Conservation (phyloP, 805 yeast species). For the Sugiyamaella smithiae region DNA sequence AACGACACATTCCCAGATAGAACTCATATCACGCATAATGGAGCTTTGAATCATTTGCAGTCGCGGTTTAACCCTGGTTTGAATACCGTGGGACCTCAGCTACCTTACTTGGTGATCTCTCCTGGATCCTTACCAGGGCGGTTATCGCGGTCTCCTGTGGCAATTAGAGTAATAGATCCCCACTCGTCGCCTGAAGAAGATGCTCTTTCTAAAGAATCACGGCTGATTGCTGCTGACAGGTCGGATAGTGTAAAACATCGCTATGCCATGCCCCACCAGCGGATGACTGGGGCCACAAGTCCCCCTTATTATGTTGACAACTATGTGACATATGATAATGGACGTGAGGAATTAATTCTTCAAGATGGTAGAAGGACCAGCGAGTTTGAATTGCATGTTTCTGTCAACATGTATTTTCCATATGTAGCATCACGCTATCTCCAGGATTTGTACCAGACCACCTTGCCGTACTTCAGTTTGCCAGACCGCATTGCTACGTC, state of each 20-base stretch:
- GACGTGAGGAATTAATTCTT: not conserved
- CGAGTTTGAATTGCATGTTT: conserved; percentile 7
- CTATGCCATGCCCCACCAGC: conserved; percentile 1
- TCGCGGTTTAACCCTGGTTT: too few relatives aligned
- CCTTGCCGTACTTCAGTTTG: not conserved
- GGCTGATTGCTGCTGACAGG: not conserved
- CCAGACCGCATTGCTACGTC: not conserved
- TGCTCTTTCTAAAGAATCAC: not conserved
- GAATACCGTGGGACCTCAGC: too few relatives aligned
- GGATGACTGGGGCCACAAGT: not conserved
- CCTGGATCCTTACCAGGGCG: not conserved
- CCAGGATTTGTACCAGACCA: not conserved
- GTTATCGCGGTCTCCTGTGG: not conserved
- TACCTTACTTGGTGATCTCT: conserved; percentile 5
- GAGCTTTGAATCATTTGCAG: too few relatives aligned
- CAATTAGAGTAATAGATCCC: not conserved
- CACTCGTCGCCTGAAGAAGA: not conserved
- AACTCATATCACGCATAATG: too few relatives aligned
- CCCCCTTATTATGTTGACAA: conserved; percentile 1
- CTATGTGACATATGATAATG: conserved; percentile 1
- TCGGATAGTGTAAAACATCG: not conserved
- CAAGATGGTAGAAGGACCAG: not conserved
- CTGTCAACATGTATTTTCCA: conserved; percentile 9
- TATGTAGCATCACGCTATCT: conserved; percentile 1
- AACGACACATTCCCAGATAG: too few relatives aligned